Evolutionary conservation across 345 rosid genomes (phyloP), one percentile per base, ranked within the genome.

Genomic region (Barbarea vulgaris): DNA sequence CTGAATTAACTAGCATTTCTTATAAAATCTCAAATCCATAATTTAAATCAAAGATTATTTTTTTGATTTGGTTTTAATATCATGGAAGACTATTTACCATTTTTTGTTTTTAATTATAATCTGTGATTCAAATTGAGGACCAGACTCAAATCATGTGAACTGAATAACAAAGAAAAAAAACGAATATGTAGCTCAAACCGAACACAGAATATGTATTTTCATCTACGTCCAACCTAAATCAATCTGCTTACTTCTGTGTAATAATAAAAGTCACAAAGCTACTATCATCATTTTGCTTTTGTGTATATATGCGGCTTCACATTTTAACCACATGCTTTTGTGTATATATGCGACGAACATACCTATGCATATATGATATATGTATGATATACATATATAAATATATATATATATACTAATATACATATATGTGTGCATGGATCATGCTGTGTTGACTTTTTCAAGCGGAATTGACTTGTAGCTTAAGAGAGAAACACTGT

Each of bases 401-500:
- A n/a, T n/a, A n/a, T n/a, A n/a, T n/a, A n/a, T n/a, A n/a, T n/a
- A n/a, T n/a, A n/a, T n/a, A n/a, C n/a, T n/a, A n/a, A n/a, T 31
- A 9, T 9, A 27, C 0, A 1, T 57, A 42, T 28, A 73, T 24
- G 19, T 27, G 31, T 64, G 36, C 56, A 69, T 68, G 36, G 47
- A 53, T 73, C 42, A 62, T 50, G 39, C 37, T 12, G 39, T 12
- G 7, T 51, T 60, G 76, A 50, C 59, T 51, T 33, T 19, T 34
- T 33, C 36, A 14, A 12, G 21, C 41, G 22, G 30, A 50, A 50
- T 59, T 71, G 59, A 59, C 67, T 71, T 58, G 10, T 10, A 9
- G n/a, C 8, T 25, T 24, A 55, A 4, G 8, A 13, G 25, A 41
- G 46, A 47, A 50, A 30, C 30, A 18, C 13, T 30, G 42, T 11